A percentile compares a stretch with the other conserved stretches of the same genome.
Conservation (phyloP, 2,329 filamentous ascomycete genomes). For the Arthrocladium fulminans region DNA sequence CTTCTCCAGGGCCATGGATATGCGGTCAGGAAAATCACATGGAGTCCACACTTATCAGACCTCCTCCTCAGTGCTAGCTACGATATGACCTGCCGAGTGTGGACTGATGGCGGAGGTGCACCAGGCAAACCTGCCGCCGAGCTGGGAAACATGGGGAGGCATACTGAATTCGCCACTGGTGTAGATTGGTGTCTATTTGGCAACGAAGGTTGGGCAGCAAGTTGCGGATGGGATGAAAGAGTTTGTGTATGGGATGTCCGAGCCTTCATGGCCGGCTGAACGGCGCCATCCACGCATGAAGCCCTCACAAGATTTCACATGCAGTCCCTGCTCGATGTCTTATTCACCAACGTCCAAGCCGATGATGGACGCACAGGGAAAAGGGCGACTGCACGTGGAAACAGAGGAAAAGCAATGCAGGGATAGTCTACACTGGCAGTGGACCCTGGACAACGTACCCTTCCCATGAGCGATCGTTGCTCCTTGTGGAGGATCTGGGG, state of each 20-base stretch:
- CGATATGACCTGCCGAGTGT: constrained; percentile 94
- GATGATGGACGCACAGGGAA: too few species aligned
- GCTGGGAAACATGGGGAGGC: constrained; percentile 77
- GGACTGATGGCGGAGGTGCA: constrained; percentile 65
- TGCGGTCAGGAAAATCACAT: constrained; percentile 73
- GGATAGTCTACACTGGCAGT: too few species aligned
- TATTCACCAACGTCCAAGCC: too few species aligned
- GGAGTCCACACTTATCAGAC: constrained; percentile 90
- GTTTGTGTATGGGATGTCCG: constrained; percentile 88
- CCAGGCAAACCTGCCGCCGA: constrained; percentile 42
- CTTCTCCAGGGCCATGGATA: constrained; percentile 82
- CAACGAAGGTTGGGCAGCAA: constrained; percentile 89
- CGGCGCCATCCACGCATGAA: neutral
- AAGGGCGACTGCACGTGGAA: too few species aligned
- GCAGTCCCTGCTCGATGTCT: too few species aligned
- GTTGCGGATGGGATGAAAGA: constrained; percentile 86
- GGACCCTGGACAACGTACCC: too few species aligned
- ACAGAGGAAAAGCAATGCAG: too few species aligned
- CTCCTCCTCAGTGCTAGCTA: constrained; percentile 84
- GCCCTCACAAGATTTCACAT: neutral
- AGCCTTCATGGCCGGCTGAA: constrained; percentile 43
- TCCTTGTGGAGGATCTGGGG: too few species aligned
- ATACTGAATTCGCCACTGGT: constrained; percentile 93
- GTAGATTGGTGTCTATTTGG: constrained; percentile 98
- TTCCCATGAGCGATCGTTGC: too few species aligned